Percentiles rank a stretch among this genome's conserved stretches.
Conservation (phyloP, 2,329 filamentous ascomycete genomes). For the Aspergillus hiratsukae region DNA sequence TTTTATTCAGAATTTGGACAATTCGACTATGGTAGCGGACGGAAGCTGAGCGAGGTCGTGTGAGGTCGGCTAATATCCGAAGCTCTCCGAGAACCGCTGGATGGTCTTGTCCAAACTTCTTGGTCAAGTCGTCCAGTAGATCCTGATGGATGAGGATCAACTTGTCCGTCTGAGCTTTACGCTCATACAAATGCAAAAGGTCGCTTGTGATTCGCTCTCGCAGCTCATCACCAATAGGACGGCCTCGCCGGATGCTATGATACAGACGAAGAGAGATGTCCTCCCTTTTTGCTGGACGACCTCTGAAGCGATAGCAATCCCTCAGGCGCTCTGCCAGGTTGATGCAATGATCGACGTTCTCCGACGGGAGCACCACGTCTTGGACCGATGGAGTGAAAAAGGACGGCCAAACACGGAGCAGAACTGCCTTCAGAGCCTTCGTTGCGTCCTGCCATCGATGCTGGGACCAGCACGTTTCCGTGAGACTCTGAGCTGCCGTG, state of each 20-base stretch:
- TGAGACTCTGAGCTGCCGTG: slow-evolving; percentile 38
- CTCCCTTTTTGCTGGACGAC: slow-evolving; percentile 33
- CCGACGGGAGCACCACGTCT: slow-evolving; percentile 41
- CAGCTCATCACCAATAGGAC: slow-evolving; percentile 29
- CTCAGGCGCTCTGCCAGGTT: slow-evolving; percentile 45
- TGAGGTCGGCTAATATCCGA: slow-evolving; percentile 33
- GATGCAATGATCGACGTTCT: slow-evolving; percentile 44
- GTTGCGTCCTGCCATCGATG: slow-evolving; percentile 47
- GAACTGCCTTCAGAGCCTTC: slow-evolving; percentile 42
- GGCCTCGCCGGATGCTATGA: slow-evolving; percentile 25
- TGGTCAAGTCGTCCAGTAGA: slow-evolving; percentile 34
- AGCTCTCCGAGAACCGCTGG: slow-evolving; percentile 34
- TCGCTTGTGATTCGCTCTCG: slow-evolving; percentile 23
- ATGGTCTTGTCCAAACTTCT: slow-evolving; percentile 32
- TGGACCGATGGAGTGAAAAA: slow-evolving; percentile 43
- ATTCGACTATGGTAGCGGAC: slow-evolving; percentile 39
- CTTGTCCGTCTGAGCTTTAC: slow-evolving; percentile 29
- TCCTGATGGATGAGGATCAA: slow-evolving; percentile 38
- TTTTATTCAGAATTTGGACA: slow-evolving; percentile 36
- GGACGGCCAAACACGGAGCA: slow-evolving; percentile 45
- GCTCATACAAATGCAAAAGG: slow-evolving; percentile 28
- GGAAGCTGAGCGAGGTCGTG: slow-evolving; percentile 32
- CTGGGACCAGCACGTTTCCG: slow-evolving; percentile 42
- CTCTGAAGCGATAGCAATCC: slow-evolving; percentile 42
- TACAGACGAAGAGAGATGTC: slow-evolving; percentile 35